A percentile compares a stretch with the other conserved stretches of the same genome.
Evolutionary conservation across 2,329 filamentous ascomycete genomes (phyloP).

Genomic region (Basipetospora sp.): DNA sequence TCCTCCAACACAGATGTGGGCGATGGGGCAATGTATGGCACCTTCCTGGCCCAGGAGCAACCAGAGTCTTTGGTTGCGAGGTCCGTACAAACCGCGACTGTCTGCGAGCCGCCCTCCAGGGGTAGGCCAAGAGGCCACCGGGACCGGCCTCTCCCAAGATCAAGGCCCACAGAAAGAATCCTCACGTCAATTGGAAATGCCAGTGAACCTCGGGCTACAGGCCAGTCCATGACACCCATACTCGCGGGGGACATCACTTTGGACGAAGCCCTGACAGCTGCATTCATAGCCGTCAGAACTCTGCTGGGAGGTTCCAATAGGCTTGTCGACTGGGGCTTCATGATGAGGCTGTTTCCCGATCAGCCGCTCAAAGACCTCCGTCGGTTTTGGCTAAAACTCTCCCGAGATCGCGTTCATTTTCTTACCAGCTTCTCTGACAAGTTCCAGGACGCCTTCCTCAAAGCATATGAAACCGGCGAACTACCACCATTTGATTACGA

Average conservation of each 20-base stretch:
- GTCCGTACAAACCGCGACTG: neutral
- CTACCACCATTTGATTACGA: slow-evolving; percentile 50
- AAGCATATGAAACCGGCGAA: slow-evolving; percentile 49
- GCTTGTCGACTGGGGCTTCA: slow-evolving; percentile 45
- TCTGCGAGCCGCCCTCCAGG: slow-evolving; percentile 4
- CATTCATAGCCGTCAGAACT: slow-evolving; percentile 42
- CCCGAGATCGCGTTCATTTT: slow-evolving; percentile 8
- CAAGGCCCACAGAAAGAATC: slow-evolving; percentile 6
- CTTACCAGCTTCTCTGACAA: slow-evolving; percentile 28
- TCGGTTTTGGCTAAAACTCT: slow-evolving; percentile 43
- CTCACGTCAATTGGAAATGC: slow-evolving; percentile 7
- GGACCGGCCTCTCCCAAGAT: slow-evolving; percentile 3
- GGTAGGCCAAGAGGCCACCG: slow-evolving; percentile 7
- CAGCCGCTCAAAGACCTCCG: slow-evolving; percentile 36
- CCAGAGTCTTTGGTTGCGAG: neutral
- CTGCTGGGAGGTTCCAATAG: slow-evolving; percentile 46
- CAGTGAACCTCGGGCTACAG: neutral
- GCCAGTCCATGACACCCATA: neutral
- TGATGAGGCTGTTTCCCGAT: slow-evolving; percentile 40
- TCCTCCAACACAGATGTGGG: neutral
- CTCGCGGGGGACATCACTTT: slow-evolving; percentile 2
- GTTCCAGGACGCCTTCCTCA: slow-evolving; percentile 51
- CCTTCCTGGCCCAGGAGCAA: slow-evolving; percentile 1
- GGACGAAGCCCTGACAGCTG: slow-evolving; percentile 30
- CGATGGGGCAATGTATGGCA: slow-evolving; percentile 2